Evolutionary conservation across 2,329 filamentous ascomycete species (phyloP).

Genomic region (Torrubiella hemipterigena): DNA sequence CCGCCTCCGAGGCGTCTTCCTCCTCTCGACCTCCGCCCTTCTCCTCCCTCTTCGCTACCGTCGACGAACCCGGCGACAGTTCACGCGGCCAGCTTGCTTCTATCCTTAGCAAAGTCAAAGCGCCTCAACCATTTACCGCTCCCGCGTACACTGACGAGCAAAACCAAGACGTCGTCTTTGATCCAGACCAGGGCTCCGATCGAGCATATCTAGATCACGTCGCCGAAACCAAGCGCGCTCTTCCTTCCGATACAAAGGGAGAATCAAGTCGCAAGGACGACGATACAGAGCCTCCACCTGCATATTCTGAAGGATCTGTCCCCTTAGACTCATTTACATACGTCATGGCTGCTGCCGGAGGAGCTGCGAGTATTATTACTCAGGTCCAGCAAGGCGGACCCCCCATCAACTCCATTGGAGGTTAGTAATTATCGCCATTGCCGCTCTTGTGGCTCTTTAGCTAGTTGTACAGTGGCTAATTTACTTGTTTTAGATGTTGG

Average conservation of each 20-base stretch:
- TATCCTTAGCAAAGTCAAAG: constrained; percentile 13
- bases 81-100: constrained; percentile 14
- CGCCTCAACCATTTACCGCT: constrained; percentile 30
- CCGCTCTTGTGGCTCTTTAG: too few relatives aligned
- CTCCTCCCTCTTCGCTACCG: constrained; percentile 43
- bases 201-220: constrained; percentile 36
- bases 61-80: constrained; percentile 22
- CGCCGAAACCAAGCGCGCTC: constrained; percentile 72
- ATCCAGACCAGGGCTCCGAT: constrained; percentile 20
- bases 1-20: constrained; percentile 39
- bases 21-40: constrained; percentile 45
- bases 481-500: constrained; percentile 49
- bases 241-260: constrained; percentile 72
- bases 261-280: constrained; percentile 62
- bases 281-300: constrained; percentile 87
- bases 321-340: constrained; percentile 88
- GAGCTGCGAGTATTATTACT: constrained; percentile 96
- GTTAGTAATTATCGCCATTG: too few relatives aligned
- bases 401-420: constrained; percentile 79
- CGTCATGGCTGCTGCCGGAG: constrained; percentile 95
- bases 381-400: constrained; percentile 93
- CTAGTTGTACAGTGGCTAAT: constrained; percentile 11
- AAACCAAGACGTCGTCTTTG: constrained; percentile 24
- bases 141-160: constrained; percentile 39
- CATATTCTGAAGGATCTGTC: constrained; percentile 90